Percentiles rank a stretch among this genome's conserved stretches.
phyloP scores from a whole-genome alignment of 78 protist genomes.

The Creolimax fragrantissima region DNA sequence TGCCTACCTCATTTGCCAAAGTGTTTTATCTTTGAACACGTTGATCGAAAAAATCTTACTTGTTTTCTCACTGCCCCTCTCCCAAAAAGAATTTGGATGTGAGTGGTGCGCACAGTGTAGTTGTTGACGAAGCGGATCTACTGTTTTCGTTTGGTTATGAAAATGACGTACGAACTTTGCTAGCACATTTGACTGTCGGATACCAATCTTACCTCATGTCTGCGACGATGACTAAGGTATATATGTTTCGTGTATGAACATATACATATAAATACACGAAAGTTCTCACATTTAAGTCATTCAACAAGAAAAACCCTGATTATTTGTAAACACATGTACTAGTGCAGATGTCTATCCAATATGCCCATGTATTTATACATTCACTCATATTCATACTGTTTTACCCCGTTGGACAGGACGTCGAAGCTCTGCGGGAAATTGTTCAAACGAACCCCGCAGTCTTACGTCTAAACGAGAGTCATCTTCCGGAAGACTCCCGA shows the following conservation, averaged over 20 bases:
- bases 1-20: too few relatives aligned
- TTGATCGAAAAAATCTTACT: too few relatives aligned
- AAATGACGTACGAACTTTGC: conserved; percentile 41
- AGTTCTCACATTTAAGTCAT: not conserved
- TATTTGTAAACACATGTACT: not conserved
- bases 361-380: too few relatives aligned
- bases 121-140: conserved; percentile 81
- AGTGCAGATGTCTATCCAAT: too few relatives aligned
- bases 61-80: too few relatives aligned
- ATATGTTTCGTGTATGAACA: too few relatives aligned
- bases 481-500: not conserved
- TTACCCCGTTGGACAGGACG: conserved; percentile 43
- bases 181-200: conserved; percentile 27
- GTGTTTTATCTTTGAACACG: too few relatives aligned
- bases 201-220: conserved; percentile 74
- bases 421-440: conserved; percentile 41
- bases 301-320: not conserved
- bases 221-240: conserved; percentile 62
- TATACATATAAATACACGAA: not conserved
- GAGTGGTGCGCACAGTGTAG: conserved; percentile 18
- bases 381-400: too few relatives aligned
- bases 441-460: conserved; percentile 51
- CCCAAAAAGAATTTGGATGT: not conserved
- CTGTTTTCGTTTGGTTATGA: conserved; percentile 66
- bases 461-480: conserved; percentile 21